Evolutionary conservation across 177 flowering plant species (phyloP), one percentile per base, ranked within the genome.

Genomic region (Vitis hybrid): DNA sequence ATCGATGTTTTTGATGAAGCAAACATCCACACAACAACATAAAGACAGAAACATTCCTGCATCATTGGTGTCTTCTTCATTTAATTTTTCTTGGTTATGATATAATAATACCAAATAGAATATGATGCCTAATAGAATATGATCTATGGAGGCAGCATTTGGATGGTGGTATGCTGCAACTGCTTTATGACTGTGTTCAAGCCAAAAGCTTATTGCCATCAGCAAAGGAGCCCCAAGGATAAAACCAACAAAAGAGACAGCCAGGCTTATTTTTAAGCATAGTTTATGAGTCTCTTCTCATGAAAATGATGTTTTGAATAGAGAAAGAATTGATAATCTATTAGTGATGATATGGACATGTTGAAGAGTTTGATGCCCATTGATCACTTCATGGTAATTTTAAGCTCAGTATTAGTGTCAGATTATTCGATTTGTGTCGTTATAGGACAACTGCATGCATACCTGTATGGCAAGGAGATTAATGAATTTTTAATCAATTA

Each of bases 1-100:
- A 57, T 81, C 79, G 83, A 78, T 81, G 62, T 20, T 12, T 71
- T 66, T 71, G 62, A 81, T 70, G 81, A 56, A 67, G 13, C 44
- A n/a, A 76, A 64, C 62, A 70, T 67, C 56, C 61, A 65, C 71
- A 72, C 79, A 72, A 69, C 70, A 65, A 69, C 53, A 44, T 71
- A 60, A 62, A 24, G 67, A 75, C 74, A 63, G 13, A 65, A 49
- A 53, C 17, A 12, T n/a, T 44, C 66, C 73, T 64, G 52, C 66
- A 44, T 63, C 2, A 53, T 53, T 11, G 22, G 1, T 7, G 11
- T 59, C 7, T 47, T 44, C 2, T 33, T 5, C 14, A 66, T 59
- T 47, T 71, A 66, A 4, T 1, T 33, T 20, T 11, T 31, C 54
- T 62, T 20, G 20, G 33, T 57, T 44, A 54, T 38, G 60, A 74